Percentiles rank a stretch among this genome's conserved stretches.
phyloP scores from a whole-genome alignment of 108 stramenopile genomes.

The Aurantiochytrium sp. region DNA sequence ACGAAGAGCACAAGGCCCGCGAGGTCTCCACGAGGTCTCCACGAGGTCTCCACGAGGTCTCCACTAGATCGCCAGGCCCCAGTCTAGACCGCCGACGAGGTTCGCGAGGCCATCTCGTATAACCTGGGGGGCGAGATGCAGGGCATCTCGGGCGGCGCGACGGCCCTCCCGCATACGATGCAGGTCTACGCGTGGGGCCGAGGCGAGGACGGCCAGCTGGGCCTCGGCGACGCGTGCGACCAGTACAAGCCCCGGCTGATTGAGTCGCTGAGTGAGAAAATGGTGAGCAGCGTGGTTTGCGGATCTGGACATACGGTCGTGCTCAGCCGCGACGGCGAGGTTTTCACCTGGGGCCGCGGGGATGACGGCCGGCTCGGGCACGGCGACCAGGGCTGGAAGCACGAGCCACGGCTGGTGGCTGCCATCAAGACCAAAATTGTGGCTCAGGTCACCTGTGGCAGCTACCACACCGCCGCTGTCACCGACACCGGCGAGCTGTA shows the following conservation, averaged over 20 bases:
- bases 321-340: conserved; percentile 81
- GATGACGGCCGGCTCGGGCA: conserved; percentile 86
- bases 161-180: not conserved
- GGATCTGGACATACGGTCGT: conserved; percentile 88
- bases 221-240: conserved; percentile 63
- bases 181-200: conserved; percentile 78
- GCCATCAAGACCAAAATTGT: conserved; percentile 72
- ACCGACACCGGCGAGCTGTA: conserved; percentile 80
- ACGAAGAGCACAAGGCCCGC: too few relatives aligned
- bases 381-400: conserved; percentile 92
- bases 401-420: conserved; percentile 78
- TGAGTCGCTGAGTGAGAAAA: conserved; percentile 80
- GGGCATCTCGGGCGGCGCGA: too few relatives aligned
- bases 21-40: too few relatives aligned
- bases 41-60: too few relatives aligned
- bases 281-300: conserved; percentile 82
- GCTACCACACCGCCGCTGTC: conserved; percentile 88
- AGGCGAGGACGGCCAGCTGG: conserved; percentile 82
- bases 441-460: conserved; percentile 80
- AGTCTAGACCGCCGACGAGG: too few relatives aligned
- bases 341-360: conserved; percentile 83
- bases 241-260: conserved; percentile 82
- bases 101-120: too few relatives aligned
- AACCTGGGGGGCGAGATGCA: too few relatives aligned
- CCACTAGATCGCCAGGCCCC: too few relatives aligned